Conservation (phyloP, 106 monocot genomes). For the Phalaenopsis aphrodite region DNA sequence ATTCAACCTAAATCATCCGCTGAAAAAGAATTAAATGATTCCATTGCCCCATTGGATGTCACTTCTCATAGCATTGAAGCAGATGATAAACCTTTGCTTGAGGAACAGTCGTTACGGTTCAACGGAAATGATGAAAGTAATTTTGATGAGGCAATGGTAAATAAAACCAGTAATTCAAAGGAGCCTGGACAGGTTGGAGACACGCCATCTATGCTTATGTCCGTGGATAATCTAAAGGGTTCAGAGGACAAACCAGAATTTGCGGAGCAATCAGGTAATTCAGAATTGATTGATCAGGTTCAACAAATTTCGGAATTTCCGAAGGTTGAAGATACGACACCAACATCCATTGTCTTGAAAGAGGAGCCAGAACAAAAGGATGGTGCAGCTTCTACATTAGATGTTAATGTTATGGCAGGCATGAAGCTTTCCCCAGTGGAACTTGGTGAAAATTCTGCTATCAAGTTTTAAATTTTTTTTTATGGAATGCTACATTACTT, state of each 20-base stretch:
- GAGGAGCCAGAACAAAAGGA: slow-evolving; percentile 12
- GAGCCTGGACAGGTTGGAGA: slow-evolving; percentile 11
- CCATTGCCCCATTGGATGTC: slow-evolving; percentile 3
- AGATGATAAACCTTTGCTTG: slow-evolving; percentile 6
- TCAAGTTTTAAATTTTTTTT: background rate
- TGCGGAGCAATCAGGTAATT: slow-evolving; percentile 8
- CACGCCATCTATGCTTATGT: slow-evolving; percentile 10
- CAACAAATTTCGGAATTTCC: slow-evolving; percentile 11
- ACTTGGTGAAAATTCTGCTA: background rate
- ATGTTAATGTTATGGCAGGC: slow-evolving; percentile 19
- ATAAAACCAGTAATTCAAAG: slow-evolving; percentile 4
- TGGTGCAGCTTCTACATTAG: slow-evolving; percentile 11
- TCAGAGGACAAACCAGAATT: slow-evolving; percentile 16
- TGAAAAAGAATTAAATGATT: slow-evolving; percentile 12
- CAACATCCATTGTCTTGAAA: slow-evolving; percentile 14
- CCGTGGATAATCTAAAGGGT: slow-evolving; percentile 10
- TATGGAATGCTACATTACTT: background rate
- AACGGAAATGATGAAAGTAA: slow-evolving; percentile 16
- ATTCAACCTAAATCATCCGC: slow-evolving; percentile 1
- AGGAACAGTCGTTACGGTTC: background rate
- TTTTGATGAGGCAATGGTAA: slow-evolving; percentile 8
- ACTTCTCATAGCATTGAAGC: background rate
- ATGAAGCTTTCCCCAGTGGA: background rate
- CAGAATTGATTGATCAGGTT: slow-evolving; percentile 4
- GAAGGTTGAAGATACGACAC: slow-evolving; percentile 7